Base-by-base conservation (phyloP, 1,139 yeast species). In the Pichia sp. region DNA sequence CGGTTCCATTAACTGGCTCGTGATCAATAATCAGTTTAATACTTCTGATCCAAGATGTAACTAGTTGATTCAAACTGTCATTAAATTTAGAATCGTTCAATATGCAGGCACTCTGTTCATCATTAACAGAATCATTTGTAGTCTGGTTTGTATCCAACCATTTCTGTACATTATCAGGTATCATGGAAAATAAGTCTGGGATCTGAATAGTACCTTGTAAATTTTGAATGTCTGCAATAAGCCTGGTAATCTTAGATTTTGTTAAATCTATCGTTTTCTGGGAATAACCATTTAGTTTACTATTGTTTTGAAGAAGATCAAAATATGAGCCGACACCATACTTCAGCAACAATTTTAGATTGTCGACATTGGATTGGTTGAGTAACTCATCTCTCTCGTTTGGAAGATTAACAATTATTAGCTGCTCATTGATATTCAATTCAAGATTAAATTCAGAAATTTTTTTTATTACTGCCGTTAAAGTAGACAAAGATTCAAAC, bases 11-110 rank as follows among this genome's bases (percentile, higher is more conserved):
- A 1, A 64, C 52, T 0, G 85, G 78, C 33, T 73, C 73, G 44
- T 73, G 74, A 33, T 67, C 66, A 0, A 90, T 75, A 7, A 86
- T 65, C 1, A 71, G 63, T 52, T 80, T 85, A 10, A 81, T 76
- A 38, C 77, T 75, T 49, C 70, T 74, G 28, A 81, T 76, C 97
- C 97, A 88, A 9, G 68, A 69, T 54, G 85, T 85, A 4, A 81
- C 92, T 5, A 70, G 71, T 16, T 16, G 23, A 2, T 16, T 16
- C 23, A 16, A 3, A 73, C 64, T 42, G 90, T 92, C 10, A 87
- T 62, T 38, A 72, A 72, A 55, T 88, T 88, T 40, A 87, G 65
- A 49, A 82, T 72, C 0, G 62, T 59, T 0, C 83, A 62, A 52
- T 86, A 90, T 1, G 10, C 27, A 27, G 27, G 29, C 33, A 32